A percentile compares a stretch with the other conserved stretches of the same genome.
Conservation (phyloP, 176 grass and related monocot genomes). For the Luzula sylvatica region DNA sequence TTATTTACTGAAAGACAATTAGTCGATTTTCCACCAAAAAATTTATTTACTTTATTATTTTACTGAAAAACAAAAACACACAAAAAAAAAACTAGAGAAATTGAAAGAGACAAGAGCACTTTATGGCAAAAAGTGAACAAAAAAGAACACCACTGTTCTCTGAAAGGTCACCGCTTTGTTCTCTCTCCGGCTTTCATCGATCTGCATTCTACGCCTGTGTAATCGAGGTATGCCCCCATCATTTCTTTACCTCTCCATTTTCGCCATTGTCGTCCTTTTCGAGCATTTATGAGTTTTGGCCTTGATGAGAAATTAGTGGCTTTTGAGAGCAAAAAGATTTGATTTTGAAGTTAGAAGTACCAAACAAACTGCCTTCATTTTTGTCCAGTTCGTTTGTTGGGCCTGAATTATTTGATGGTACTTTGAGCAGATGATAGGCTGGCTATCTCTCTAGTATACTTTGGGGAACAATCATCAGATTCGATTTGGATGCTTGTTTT, state of each 20-base stretch:
- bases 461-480: background rate
- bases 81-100: constrained; percentile 6
- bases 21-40: no score
- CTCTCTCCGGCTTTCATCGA: constrained; percentile 24
- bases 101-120: background rate
- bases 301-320: background rate
- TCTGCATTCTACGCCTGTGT: background rate
- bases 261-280: constrained; percentile 4
- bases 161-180: background rate
- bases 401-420: background rate
- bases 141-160: background rate
- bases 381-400: background rate
- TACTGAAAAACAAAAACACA: background rate
- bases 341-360: constrained; percentile 15
- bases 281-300: constrained; percentile 7
- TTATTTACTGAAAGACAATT: no score
- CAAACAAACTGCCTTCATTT: constrained; percentile 9
- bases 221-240: constrained; percentile 6
- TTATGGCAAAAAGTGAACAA: no score
- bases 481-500: constrained; percentile 2
- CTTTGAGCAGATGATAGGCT: background rate
- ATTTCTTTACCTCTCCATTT: background rate
- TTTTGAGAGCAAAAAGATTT: constrained; percentile 11
- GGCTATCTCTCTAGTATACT: background rate
- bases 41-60: background rate